phyloP scores from a whole-genome alignment of 345 rosid species.

The Iberis pinnata region DNA sequence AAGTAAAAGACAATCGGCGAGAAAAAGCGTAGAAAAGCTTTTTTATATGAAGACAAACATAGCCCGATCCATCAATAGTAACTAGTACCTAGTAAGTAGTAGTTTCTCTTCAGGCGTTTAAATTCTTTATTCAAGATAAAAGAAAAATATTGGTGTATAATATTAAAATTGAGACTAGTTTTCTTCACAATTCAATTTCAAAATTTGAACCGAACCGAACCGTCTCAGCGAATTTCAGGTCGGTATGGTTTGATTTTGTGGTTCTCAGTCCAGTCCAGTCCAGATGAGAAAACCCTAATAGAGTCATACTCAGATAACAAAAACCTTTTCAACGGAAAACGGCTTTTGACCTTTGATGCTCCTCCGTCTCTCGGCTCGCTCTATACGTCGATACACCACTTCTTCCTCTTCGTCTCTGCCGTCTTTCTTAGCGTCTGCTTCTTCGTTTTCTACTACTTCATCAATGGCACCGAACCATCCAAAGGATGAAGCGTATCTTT shows the following conservation, averaged over 20 bases:
- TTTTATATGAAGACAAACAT: no score
- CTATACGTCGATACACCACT: slow-evolving; percentile 31
- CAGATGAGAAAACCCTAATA: slow-evolving; percentile 9
- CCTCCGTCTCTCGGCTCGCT: slow-evolving; percentile 29
- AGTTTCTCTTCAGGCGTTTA: slow-evolving; percentile 14
- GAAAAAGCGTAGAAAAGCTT: no score
- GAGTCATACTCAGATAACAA: not conserved
- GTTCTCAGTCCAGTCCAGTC: not conserved
- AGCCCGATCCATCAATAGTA: no score
- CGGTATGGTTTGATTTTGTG: not conserved
- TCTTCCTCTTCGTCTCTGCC: slow-evolving; percentile 17
- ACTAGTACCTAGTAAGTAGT: no score
- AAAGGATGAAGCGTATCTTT: slow-evolving; percentile 60
- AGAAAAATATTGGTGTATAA: no score
- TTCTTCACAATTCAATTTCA: no score
- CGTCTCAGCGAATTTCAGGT: not conserved
- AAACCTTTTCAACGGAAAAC: slow-evolving; percentile 23
- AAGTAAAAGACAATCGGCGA: no score
- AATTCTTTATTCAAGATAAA: slow-evolving; percentile 3
- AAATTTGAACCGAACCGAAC: not conserved
- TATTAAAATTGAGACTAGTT: no score
- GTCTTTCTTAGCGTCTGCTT: slow-evolving; percentile 19
- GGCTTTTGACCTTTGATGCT: slow-evolving; percentile 27
- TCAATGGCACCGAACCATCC: slow-evolving; percentile 46
- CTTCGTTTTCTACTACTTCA: slow-evolving; percentile 24